Base-by-base conservation (phyloP, 2,329 filamentous ascomycete species). In the Colletotrichum sp. region DNA sequence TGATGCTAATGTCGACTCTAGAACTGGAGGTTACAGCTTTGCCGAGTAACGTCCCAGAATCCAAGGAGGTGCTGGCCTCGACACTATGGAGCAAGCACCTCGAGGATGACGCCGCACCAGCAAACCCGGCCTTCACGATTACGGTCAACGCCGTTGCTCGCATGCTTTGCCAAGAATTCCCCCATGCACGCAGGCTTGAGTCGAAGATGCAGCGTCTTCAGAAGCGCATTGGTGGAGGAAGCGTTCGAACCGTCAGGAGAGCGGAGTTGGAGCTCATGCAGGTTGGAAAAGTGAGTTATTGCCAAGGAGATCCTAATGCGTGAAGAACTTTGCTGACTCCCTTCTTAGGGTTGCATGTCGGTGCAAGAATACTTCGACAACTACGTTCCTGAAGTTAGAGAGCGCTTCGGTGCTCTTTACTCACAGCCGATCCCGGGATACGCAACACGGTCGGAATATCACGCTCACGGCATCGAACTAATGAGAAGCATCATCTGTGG, bases 261-360 rank as follows among this genome's bases (percentile, higher is more conserved):
- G 81, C 90, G 2, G 90, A 92, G 80, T 80, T 92, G 22, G 88
- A 90, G 73, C 79, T 91, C 6, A 84, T 91, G 67, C 84, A 88
- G 70, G 85, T 84, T 15, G 90, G 89, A 78, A 90, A 88, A 85
- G 89, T 90, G 79, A 80, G 30, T 63, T 12, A 34, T 26, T 22
- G 9, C 5, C 84, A 74, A 6, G 55, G 22, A n/a, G 24, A 32
- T 24, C 22, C 26, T 6, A n/a, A 8, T 16, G 22, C 16, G n/a
- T 8, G n/a, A n/a, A 26, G 13, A 5, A 36, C 7, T 13, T 6
- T 77, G 74, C 79, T 83, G 63, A 79, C 71, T n/a, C 52, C 15
- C 60, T 12, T 57, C 32, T 22, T 63, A 89, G 88, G 82, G 80
- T 22, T 84, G 78, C 52, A 80, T 90, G 48, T 79, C 83, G 9